Percentiles rank a stretch among this genome's conserved stretches.
Evolutionary conservation across 257 asterid genomes (phyloP).

Genomic region (Forsythia suspensa): DNA sequence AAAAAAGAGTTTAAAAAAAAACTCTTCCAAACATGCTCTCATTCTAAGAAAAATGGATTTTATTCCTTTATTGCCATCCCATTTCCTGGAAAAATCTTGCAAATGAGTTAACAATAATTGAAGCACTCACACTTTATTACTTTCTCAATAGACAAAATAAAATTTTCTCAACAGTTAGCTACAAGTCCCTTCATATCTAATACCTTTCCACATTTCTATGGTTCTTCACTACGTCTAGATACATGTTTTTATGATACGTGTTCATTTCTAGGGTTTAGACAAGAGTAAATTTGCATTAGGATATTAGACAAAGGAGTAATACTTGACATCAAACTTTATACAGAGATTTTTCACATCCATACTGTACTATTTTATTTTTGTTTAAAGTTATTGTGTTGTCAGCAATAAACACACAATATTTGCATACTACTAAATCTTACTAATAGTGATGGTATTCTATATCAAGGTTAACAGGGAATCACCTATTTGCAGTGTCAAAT

Average conservation of each 20-base stretch:
- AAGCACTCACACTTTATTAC: not conserved
- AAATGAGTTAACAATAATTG: not conserved
- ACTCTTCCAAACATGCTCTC: too few relatives aligned
- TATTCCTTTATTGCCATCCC: not conserved
- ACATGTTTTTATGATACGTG: not conserved
- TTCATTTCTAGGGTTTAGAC: not conserved
- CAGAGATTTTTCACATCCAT: not conserved
- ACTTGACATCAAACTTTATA: not conserved
- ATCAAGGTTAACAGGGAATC: not conserved
- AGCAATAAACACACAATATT: not conserved
- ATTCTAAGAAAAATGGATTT: not conserved
- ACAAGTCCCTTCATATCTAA: not conserved
- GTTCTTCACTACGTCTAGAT: not conserved
- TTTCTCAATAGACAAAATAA: not conserved
- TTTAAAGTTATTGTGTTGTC: not conserved
- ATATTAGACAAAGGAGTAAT: not conserved
- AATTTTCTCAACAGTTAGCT: not conserved
- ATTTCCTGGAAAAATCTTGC: not conserved
- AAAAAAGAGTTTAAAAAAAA: too few relatives aligned
- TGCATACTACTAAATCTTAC: not conserved
- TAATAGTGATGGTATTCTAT: not conserved
- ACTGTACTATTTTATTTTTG: not conserved
- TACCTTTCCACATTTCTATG: not conserved
- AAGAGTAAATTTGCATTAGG: not conserved
- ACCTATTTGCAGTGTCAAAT: not conserved